Evolutionary conservation across 192 early-diverging fungal species (phyloP), one percentile per base, ranked within the genome.

Genomic region (Umbelopsis ramanniana): DNA sequence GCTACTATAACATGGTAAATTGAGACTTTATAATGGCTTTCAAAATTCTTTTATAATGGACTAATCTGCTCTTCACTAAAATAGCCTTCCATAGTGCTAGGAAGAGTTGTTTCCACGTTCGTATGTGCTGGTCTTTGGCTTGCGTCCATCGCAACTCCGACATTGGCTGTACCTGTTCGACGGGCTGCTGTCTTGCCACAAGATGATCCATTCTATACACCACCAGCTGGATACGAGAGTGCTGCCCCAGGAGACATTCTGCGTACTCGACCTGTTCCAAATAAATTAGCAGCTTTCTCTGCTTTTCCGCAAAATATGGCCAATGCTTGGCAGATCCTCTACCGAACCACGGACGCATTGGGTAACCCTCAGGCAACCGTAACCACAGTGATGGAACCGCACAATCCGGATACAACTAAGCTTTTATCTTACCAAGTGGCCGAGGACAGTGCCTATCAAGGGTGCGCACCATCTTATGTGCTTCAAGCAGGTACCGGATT

Each of bases 401-500:
- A 71, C 37, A 71, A 71, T 40, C 52, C 70, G n/a, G 54, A 71
- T 38, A 38, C 4, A 6, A 38, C 52, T 9, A 53, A 53, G 29
- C 53, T 71, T 0, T 35, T 71, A 6, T 57, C 70, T 0, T 71
- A 71, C 45, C 70, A 71, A 46, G 52, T 57, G 21, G 70, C 70
- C 14, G 70, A 71, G 29, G 70, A 71, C 37, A 55, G 52, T 45
- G 52, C 70, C 15, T 57, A 37, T n/a, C 26, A 46, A 19, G 70
- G 53, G 24, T 71, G 70, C 37, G 70, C 70, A 38, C 70, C 70
- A 21, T 57, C 52, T 37, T 71, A 71, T 57, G 54, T 43, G 23
- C 70, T 71, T 46, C 43, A 70, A 63, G 10, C 26, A 71, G 50
- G 50, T 37, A 29, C 26, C 7, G 66, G 66, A 3, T 40, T 45